Evolutionary conservation across 2,329 filamentous ascomycete species (phyloP), one percentile per base, ranked within the genome.

Genomic region (Fusarium dimerum): DNA sequence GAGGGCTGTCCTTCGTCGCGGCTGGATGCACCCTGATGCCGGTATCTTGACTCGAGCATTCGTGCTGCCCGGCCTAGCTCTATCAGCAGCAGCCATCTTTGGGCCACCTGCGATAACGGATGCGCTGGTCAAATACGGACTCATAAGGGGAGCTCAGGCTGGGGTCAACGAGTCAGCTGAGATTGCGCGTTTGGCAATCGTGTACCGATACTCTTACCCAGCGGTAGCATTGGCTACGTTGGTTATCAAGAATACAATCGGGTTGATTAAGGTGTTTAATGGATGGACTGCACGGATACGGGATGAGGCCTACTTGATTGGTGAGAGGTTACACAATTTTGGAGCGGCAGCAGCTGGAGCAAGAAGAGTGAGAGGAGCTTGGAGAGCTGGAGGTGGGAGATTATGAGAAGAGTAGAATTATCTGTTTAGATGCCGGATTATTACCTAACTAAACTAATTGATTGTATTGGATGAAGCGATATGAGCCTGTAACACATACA

Each of bases 251-350:
- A 70, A 78, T 30, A 68, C 73, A 2, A 66, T 81, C 66, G 78
- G 80, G 11, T 67, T 87, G n/a, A 66, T 81, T 9, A 73, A 80
- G 43, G 81, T 90, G 47, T 81, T 94, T 47, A 81, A 83, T 43
- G 76, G 84, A 17, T 97, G 93, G 92, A 85, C 89, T 63, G 79
- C 86, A 51, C 84, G 87, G 52, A 91, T 99, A 43, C 80, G 91
- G 39, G 95, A 99, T 70, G 95, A 99, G 73, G 92, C 96, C 1
- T 99, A 99, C 70, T 77, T 99, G 42, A 94, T 97, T 66, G 94
- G 94, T 2, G 93, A 99, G 75, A 78, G 92, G 54, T 73, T 99
- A 66, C 95, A 99, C 74, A 99, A 99, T 71, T 96, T 97, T 73
- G 90, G 91, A 5, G 70, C 71, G 2, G 72, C 70, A 8, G 69